Conservation (phyloP, 805 yeast genomes). For the Suhomyces sp. region DNA sequence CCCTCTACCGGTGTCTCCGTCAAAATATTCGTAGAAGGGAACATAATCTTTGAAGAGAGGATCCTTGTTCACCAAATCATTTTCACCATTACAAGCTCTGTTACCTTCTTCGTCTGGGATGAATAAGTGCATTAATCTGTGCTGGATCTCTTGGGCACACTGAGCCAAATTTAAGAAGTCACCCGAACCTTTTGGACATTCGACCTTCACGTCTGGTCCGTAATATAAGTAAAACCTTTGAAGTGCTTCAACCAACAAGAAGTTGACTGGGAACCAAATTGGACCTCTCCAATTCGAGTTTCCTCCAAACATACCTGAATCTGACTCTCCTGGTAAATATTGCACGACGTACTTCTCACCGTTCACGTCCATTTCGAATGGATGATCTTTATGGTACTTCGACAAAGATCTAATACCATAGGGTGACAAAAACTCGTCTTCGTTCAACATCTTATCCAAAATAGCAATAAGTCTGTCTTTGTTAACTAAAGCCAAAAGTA, state of each 20-base stretch:
- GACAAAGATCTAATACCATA: constrained; percentile 89
- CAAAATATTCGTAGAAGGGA: constrained; percentile 84
- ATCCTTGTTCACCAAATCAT: constrained; percentile 52
- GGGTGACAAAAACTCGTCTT: constrained; percentile 76
- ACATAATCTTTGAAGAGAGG: constrained; percentile 71
- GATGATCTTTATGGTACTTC: constrained; percentile 78
- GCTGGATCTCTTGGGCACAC: constrained; percentile 88
- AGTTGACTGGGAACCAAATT: constrained; percentile 93
- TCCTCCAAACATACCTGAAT: constrained; percentile 93
- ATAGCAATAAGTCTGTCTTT: constrained; percentile 76
- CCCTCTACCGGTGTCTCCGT: constrained; percentile 93
- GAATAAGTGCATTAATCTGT: constrained; percentile 76
- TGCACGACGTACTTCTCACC: constrained; percentile 68
- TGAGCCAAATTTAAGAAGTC: constrained; percentile 73
- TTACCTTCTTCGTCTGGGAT: constrained; percentile 61
- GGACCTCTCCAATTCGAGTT: constrained; percentile 98
- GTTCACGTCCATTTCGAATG: constrained; percentile 79
- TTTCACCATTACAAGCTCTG: constrained; percentile 79
- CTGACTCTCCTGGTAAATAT: constrained; percentile 85
- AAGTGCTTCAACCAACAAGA: constrained; percentile 78
- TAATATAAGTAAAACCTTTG: constrained; percentile 86
- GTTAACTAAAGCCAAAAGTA: constrained; percentile 74
- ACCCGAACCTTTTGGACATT: constrained; percentile 86
- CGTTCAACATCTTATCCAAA: constrained; percentile 78
- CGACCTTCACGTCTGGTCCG: constrained; percentile 80